These are phyloP conservation scores for Scheffersomyces cryptocercus DNA, from an alignment of 1,139 yeast species.

Conservation along the genomic window DNA sequence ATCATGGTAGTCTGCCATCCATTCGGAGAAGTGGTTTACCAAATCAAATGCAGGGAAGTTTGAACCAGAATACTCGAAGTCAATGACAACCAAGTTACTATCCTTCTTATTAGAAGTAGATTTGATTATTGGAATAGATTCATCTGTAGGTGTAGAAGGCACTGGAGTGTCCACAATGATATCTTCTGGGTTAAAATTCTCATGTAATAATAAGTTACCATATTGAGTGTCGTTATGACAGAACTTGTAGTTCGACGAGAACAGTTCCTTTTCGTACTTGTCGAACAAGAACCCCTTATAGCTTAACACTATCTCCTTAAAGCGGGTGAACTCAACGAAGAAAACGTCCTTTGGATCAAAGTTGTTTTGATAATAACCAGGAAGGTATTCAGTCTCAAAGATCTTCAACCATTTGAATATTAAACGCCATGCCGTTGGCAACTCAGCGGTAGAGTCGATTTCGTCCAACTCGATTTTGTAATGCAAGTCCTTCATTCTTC, in stretches of 20 bases:
- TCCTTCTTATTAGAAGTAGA: constrained; percentile 50
- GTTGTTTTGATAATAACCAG: constrained; percentile 24
- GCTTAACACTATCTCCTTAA: constrained; percentile 44
- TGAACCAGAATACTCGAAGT: constrained; percentile 95
- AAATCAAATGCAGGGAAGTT: constrained; percentile 88
- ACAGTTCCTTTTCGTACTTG: constrained; percentile 48
- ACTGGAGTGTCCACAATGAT: constrained; percentile 26
- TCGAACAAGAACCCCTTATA: constrained; percentile 66
- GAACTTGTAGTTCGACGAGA: constrained; percentile 60
- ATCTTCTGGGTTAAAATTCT: constrained; percentile 34
- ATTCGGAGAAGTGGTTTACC: constrained; percentile 86
- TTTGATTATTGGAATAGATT: constrained; percentile 13
- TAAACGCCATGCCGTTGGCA: constrained; percentile 68
- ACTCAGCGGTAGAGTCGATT: constrained; percentile 33
- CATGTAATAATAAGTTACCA: constrained; percentile 73
- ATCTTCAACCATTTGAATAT: constrained; percentile 70
- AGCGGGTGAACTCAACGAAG: constrained; percentile 49
- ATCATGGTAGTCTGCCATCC: constrained; percentile 94
- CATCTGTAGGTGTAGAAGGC: constrained; percentile 23
- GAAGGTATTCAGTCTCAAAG: constrained; percentile 47
- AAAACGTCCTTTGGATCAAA: constrained; percentile 44
- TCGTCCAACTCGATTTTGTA: constrained; percentile 67
- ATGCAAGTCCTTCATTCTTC: constrained; percentile 95
- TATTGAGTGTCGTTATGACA: constrained; percentile 97
- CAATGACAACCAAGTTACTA: constrained; percentile 84